These are phyloP conservation scores for Botrytis fragariae DNA, from an alignment of 2,329 filamentous ascomycete genomes.

Conservation along the genomic window DNA sequence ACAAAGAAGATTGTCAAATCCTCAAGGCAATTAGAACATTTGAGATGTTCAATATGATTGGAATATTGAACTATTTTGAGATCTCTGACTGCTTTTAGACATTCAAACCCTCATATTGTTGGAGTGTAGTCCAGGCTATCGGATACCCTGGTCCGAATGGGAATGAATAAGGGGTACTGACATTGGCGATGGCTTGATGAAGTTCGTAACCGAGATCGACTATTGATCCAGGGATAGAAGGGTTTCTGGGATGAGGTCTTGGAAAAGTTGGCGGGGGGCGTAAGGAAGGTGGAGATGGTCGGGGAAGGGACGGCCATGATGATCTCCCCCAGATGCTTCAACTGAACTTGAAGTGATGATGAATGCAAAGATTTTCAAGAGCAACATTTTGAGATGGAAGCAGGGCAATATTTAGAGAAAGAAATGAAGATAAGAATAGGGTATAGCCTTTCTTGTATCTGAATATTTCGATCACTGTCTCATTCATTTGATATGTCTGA, in stretches of 20 bases:
- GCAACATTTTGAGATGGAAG: neutral
- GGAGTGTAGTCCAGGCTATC: no score
- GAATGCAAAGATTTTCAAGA: neutral
- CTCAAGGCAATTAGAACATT: no score
- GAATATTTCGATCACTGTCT: neutral
- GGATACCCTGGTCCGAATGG: no score
- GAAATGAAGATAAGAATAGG: neutral
- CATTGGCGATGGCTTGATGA: neutral
- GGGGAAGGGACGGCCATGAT: neutral
- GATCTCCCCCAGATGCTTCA: neutral
- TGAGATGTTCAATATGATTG: no score
- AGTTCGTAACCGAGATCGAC: neutral
- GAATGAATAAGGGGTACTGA: neutral
- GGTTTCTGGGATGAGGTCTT: neutral
- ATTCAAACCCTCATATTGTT: no score
- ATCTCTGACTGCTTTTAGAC: no score
- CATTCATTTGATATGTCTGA: neutral
- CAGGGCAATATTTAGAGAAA: neutral
- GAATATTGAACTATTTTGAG: no score
- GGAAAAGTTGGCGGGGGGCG: neutral
- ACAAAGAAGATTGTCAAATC: no score
- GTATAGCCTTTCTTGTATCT: neutral
- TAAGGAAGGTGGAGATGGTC: neutral
- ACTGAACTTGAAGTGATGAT: neutral
- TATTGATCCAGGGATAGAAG: neutral